Evolutionary conservation across 2,329 filamentous ascomycete species (phyloP).

Genomic region (Ambrosiella xylebori): DNA sequence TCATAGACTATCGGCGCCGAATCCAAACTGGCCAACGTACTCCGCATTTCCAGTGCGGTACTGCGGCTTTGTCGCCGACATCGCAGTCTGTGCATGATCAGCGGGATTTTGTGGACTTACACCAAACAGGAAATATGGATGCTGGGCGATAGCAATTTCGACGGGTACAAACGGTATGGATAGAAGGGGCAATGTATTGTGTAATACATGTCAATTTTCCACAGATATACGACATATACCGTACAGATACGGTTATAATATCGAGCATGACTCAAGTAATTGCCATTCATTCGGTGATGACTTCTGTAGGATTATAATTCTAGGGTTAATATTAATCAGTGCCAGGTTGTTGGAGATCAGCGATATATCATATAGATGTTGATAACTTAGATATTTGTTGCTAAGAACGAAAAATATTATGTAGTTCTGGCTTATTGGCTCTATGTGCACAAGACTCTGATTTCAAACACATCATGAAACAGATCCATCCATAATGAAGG

Average conservation of each 20-base stretch:
- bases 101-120: background rate
- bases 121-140: background rate
- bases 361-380: too few species aligned
- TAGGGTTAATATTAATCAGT: too few species aligned
- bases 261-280: background rate
- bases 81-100: background rate
- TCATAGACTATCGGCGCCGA: too few species aligned
- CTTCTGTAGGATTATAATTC: too few species aligned
- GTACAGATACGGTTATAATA: too few species aligned
- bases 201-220: too few species aligned
- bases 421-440: too few species aligned
- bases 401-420: too few species aligned
- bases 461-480: constrained; percentile 2
- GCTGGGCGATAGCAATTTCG: background rate
- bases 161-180: background rate
- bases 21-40: too few species aligned
- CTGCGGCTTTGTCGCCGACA: background rate
- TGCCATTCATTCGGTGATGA: background rate
- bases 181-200: background rate
- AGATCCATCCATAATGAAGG: background rate
- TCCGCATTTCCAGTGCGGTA: background rate
- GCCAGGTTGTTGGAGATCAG: too few species aligned
- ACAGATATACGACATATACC: too few species aligned
- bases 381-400: too few species aligned
- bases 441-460: background rate